Percentiles rank a stretch among this genome's conserved stretches.
phyloP scores from a whole-genome alignment of 140 eudicot genomes.

The Ambrosia hybrid region DNA sequence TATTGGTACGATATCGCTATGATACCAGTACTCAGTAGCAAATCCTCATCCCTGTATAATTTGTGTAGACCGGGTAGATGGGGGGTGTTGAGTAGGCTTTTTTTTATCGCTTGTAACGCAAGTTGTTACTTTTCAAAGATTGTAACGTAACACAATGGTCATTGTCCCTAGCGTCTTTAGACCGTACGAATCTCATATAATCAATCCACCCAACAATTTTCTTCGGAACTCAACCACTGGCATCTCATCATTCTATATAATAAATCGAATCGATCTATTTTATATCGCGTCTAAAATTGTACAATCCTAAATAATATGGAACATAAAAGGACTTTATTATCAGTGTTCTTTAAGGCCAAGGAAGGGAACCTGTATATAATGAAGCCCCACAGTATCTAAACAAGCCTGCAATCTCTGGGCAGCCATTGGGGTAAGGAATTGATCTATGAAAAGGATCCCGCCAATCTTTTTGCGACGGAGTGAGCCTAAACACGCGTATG shows the following conservation, averaged over 20 bases:
- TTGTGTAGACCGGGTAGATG: no score
- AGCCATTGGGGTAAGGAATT: slow-evolving; percentile 89
- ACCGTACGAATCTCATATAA: background rate
- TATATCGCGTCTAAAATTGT: slow-evolving; percentile 18
- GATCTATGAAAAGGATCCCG: slow-evolving; percentile 95
- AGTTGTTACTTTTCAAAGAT: no score
- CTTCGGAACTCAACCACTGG: background rate
- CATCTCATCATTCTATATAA: slow-evolving; percentile 13
- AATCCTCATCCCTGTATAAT: no score
- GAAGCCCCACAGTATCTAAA: slow-evolving; percentile 69
- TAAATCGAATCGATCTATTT: slow-evolving; percentile 18
- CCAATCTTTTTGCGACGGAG: slow-evolving; percentile 72
- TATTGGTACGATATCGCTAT: no score
- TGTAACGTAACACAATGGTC: background rate
- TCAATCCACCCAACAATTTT: background rate
- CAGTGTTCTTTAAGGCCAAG: slow-evolving; percentile 50
- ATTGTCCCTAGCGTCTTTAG: background rate
- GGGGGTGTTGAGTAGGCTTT: no score
- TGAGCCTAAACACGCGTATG: slow-evolving; percentile 74
- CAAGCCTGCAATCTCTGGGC: slow-evolving; percentile 82
- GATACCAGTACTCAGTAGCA: no score
- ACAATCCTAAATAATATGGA: slow-evolving; percentile 25
- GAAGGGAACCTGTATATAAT: slow-evolving; percentile 64
- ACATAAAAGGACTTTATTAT: background rate
- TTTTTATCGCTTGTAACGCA: no score